These are phyloP conservation scores for Pezicula radicicola DNA, from an alignment of 2,329 filamentous ascomycete species.

Conservation along the genomic window DNA sequence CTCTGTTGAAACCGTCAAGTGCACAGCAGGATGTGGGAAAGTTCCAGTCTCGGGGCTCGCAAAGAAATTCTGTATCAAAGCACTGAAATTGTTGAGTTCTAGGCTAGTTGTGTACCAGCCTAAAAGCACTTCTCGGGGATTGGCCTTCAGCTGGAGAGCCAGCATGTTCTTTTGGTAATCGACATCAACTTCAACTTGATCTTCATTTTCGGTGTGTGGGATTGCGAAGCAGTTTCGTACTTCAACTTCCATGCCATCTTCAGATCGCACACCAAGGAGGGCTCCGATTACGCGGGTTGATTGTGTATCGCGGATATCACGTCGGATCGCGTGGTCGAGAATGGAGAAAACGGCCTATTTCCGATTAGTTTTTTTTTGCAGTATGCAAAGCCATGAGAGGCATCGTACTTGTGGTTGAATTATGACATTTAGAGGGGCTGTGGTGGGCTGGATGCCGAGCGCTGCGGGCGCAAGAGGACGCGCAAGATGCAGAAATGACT, in stretches of 20 bases:
- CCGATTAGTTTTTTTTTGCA: conserved; percentile 9
- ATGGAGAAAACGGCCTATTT: conserved; percentile 68
- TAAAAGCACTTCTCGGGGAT: conserved; percentile 89
- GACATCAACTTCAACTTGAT: conserved; percentile 99
- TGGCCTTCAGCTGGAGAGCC: conserved; percentile 86
- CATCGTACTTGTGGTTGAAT: conserved; percentile 86
- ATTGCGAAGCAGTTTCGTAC: conserved; percentile 97
- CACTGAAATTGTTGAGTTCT: conserved; percentile 97
- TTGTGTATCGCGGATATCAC: conserved; percentile 61
- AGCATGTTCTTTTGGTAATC: conserved; percentile 99
- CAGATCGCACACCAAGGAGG: conserved; percentile 85
- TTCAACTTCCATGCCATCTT: conserved; percentile 95
- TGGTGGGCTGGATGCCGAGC: conserved; percentile 77
- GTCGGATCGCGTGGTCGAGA: conserved; percentile 90
- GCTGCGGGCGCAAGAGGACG: conserved; percentile 83
- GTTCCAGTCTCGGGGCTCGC: conserved; percentile 94
- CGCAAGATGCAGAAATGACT: conserved; percentile 91
- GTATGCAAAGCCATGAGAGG: neutral
- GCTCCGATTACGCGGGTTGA: conserved; percentile 97
- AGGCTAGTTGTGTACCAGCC: conserved; percentile 98
- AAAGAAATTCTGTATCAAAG: conserved; percentile 99
- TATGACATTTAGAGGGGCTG: conserved; percentile 88
- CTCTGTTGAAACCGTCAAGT: conserved; percentile 90
- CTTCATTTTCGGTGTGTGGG: conserved; percentile 95
- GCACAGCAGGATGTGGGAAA: conserved; percentile 94